A percentile compares a stretch with the other conserved stretches of the same genome.
Evolutionary conservation across 2,329 filamentous ascomycete genomes (phyloP).

Genomic region (Sphaerulina populicola): DNA sequence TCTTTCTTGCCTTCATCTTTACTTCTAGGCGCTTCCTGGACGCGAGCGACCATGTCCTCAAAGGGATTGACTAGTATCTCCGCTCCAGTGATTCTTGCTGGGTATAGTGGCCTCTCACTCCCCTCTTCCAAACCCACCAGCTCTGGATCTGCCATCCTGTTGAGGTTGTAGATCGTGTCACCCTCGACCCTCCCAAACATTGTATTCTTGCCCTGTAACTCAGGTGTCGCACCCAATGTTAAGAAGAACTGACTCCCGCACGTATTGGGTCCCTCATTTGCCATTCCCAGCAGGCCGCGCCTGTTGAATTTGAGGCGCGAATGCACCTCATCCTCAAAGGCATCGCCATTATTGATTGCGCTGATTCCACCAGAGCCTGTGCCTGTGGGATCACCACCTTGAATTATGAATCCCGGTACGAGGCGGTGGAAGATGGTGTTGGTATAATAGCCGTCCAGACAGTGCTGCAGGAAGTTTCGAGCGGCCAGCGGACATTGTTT

Average conservation of each 20-base stretch:
- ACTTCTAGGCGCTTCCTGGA: constrained; percentile 47
- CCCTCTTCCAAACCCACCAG: constrained; percentile 55
- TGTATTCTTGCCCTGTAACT: constrained; percentile 83
- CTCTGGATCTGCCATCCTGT: constrained; percentile 86
- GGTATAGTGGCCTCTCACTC: constrained; percentile 76
- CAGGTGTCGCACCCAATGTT: constrained; percentile 71
- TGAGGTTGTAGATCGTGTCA: constrained; percentile 90
- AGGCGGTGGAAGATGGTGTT: constrained; percentile 90
- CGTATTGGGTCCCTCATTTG: constrained; percentile 72
- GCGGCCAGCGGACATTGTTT: constrained; percentile 86
- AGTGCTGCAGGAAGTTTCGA: constrained; percentile 92
- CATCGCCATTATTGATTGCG: constrained; percentile 77
- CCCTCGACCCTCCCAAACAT: constrained; percentile 87
- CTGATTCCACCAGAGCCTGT: constrained; percentile 86
- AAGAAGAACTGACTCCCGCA: constrained; percentile 98
- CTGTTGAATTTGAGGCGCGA: constrained; percentile 87
- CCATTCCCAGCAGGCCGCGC: constrained; percentile 88
- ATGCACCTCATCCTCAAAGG: constrained; percentile 86
- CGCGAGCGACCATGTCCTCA: constrained; percentile 66
- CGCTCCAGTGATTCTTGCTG: constrained; percentile 64
- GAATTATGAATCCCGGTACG: constrained; percentile 83
- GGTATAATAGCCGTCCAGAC: constrained; percentile 90
- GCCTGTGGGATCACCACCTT: constrained; percentile 89
- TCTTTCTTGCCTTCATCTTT: constrained; percentile 46
- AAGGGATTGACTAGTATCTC: constrained; percentile 78